These are phyloP conservation scores for Cadophora sp. DNA, from an alignment of 2,329 filamentous ascomycete species.

Conservation along the genomic window DNA sequence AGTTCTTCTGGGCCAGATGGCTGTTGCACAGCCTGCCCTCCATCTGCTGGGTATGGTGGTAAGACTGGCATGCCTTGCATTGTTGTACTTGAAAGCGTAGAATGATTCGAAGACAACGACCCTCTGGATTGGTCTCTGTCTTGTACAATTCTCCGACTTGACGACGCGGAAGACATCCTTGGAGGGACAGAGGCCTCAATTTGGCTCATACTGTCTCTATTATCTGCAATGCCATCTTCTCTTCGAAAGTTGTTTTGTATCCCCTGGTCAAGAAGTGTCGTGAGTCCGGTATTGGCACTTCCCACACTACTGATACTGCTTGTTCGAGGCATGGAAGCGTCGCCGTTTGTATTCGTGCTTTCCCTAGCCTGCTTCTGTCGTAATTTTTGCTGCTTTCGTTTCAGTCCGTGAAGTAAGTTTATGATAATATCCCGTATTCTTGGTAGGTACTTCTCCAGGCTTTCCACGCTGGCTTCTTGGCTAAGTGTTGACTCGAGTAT, in stretches of 20 bases:
- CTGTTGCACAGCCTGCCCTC: constrained; percentile 58
- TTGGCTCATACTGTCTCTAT: constrained; percentile 32
- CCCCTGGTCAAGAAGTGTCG: constrained; percentile 65
- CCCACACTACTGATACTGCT: constrained; percentile 65
- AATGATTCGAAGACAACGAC: constrained; percentile 64
- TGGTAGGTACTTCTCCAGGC: constrained; percentile 91
- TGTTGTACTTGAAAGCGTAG: constrained; percentile 74
- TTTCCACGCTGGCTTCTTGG: constrained; percentile 93
- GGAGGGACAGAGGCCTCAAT: constrained; percentile 52
- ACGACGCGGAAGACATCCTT: constrained; percentile 48
- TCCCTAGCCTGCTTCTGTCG: constrained; percentile 67
- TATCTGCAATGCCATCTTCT: constrained; percentile 32
- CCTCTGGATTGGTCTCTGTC: constrained; percentile 58
- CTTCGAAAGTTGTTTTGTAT: constrained; percentile 40
- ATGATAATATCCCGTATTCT: constrained; percentile 98
- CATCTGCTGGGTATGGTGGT: constrained; percentile 72
- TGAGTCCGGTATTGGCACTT: constrained; percentile 64
- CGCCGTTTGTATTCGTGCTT: constrained; percentile 33
- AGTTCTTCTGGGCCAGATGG: constrained; percentile 54
- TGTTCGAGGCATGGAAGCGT: constrained; percentile 46
- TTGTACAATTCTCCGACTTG: constrained; percentile 40
- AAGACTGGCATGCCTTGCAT: constrained; percentile 80
- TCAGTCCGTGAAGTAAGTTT: constrained; percentile 92
- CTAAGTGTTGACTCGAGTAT: constrained; percentile 96
- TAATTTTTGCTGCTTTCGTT: constrained; percentile 94